A percentile compares a stretch with the other conserved stretches of the same genome.
Conservation (phyloP, 1,284 basidiomycete genomes). For the Agroathelia rolfsii region DNA sequence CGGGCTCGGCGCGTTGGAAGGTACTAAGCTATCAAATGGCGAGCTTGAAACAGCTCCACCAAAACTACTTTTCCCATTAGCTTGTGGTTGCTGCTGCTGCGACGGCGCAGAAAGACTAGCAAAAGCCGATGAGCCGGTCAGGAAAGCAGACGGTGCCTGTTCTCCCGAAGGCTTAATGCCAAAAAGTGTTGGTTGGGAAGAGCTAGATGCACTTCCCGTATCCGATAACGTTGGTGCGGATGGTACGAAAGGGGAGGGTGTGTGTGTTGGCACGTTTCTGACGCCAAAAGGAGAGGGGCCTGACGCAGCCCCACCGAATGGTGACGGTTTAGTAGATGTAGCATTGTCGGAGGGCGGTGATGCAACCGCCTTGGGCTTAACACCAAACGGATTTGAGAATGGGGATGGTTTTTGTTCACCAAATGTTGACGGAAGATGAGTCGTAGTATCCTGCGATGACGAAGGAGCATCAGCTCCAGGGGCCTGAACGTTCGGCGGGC, state of each 20-base stretch:
- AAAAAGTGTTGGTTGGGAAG: no score
- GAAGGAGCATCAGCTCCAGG: no score
- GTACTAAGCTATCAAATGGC: constrained; percentile 14
- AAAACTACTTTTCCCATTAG: no score
- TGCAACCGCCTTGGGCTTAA: no score
- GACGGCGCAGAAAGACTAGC: constrained; percentile 5
- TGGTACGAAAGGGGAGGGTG: not conserved
- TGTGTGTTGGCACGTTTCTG: constrained; percentile 8
- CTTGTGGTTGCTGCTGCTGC: constrained; percentile 13
- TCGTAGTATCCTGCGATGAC: no score
- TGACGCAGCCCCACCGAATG: constrained; percentile 2
- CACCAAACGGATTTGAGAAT: no score
- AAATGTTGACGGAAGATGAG: constrained; percentile 7
- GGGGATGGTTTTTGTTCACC: constrained; percentile 7
- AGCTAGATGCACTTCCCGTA: constrained; percentile 1
- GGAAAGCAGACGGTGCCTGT: constrained; percentile 1
- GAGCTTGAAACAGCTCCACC: constrained; percentile 8
- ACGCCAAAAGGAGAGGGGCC: constrained; percentile 11
- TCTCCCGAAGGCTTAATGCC: constrained; percentile 3
- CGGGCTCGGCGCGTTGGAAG: not conserved
- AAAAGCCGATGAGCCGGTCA: constrained; percentile 9
- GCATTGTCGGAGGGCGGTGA: constrained; percentile 1
- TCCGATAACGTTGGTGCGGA: not conserved
- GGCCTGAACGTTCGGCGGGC: no score
- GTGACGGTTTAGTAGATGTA: constrained; percentile 1